phyloP scores from a whole-genome alignment of 306 rosid species.

The Betula pendula region DNA sequence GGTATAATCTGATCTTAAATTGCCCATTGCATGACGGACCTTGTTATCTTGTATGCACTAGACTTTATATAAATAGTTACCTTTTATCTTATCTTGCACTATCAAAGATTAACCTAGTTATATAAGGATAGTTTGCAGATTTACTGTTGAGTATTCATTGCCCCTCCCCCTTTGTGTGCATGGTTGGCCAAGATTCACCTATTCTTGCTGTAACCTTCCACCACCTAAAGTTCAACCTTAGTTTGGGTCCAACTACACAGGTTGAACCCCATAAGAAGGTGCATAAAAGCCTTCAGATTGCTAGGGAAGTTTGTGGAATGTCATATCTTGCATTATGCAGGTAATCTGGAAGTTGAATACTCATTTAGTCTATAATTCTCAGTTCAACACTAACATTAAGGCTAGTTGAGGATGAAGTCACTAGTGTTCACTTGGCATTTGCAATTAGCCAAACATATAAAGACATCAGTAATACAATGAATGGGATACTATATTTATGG shows the following conservation, averaged over 20 bases:
- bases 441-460: not conserved
- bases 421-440: not conserved
- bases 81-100: not conserved
- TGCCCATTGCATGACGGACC: not conserved
- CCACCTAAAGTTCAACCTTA: not conserved
- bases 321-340: not conserved
- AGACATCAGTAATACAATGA: constrained; percentile 9
- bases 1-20: not conserved
- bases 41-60: not conserved
- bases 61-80: not conserved
- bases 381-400: not conserved
- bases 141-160: not conserved
- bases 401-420: not conserved
- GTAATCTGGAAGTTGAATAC: not conserved
- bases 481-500: constrained; percentile 13
- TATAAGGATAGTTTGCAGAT: not conserved
- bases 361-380: not conserved
- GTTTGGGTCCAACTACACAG: not conserved
- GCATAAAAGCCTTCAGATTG: not conserved
- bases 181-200: not conserved
- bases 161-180: no score
- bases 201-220: not conserved
- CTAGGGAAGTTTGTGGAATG: not conserved
- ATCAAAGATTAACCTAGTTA: not conserved
- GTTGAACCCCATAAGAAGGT: not conserved